Evolutionary conservation across 805 yeast genomes (phyloP), one percentile per base, ranked within the genome.

Genomic region (Candida orba): DNA sequence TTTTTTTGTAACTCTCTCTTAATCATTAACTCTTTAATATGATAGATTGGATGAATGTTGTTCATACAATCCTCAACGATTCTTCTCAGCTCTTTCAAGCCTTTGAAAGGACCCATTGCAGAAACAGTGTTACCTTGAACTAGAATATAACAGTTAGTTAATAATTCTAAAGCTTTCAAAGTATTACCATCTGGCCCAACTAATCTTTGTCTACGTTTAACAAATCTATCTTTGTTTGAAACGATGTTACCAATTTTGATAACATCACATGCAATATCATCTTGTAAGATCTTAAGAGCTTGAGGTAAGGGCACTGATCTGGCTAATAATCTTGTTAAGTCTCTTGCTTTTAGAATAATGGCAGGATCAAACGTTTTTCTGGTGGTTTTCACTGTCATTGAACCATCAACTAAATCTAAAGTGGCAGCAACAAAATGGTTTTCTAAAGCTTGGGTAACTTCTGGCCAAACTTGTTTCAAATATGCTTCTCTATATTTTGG

Each of bases 101-200:
- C 98, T 60, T 84, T 88, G 68, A 69, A 90, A 24, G 96, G 91
- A 9, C 99, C 99, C 98, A 93, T 93, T 12, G 83, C 91, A 43
- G 96, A 79, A 4, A 93, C 99, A 3, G 99, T 93, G 64, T 84
- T 89, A 60, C 99, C 99, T 68, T 93, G 99, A 8, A 93, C 99
- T 48, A 93, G 73, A 52, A 93, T 85, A 62, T 91, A 93, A 68
- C 99, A 93, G 56, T 84, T 82, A n/a, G 99, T 93, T 48, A 93
- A 73, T 43, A 93, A 75, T 69, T 93, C 99, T 56, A 93, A 74
- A 1, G 98, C 99, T 60, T 91, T 93, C 52, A 93, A 72, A 0
- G 99, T 93, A 64, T 93, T 93, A 58, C 99, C 98, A 58, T 81
- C 87, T 38, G 99, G 99, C 2, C 99, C 99, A 42, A 93, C 89